Conservation (phyloP, 352 stramenopile species). For the Phytophthora idaei region DNA sequence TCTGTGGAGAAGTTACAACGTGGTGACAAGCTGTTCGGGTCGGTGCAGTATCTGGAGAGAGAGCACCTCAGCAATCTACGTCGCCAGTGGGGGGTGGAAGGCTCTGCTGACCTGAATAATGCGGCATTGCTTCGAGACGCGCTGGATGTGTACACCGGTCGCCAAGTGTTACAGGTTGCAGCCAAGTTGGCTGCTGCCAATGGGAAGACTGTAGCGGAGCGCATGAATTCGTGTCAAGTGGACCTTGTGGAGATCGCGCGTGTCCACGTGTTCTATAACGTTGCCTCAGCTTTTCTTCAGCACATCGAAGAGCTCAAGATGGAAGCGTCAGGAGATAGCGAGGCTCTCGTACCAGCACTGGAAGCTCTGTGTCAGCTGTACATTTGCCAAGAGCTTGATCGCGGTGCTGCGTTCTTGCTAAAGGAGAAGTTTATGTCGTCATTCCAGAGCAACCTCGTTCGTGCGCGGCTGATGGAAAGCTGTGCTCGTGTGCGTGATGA, state of each 20-base stretch:
- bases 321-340: constrained; percentile 7
- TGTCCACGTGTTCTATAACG: constrained; percentile 81
- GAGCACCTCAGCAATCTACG: constrained; percentile 19
- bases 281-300: constrained; percentile 61
- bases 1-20: constrained; percentile 58
- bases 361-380: constrained; percentile 75
- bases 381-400: constrained; percentile 76
- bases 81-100: constrained; percentile 41
- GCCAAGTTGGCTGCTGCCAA: constrained; percentile 38
- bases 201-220: constrained; percentile 41
- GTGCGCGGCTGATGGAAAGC: constrained; percentile 39
- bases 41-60: constrained; percentile 67
- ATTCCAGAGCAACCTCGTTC: constrained; percentile 58
- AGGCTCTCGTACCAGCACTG: constrained; percentile 55
- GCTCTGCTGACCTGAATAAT: constrained; percentile 40
- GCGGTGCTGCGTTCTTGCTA: constrained; percentile 58
- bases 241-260: constrained; percentile 74
- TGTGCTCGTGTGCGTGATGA: constrained; percentile 60
- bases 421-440: constrained; percentile 63
- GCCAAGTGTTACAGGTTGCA: constrained; percentile 49
- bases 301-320: constrained; percentile 54
- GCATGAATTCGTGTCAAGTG: constrained; percentile 75
- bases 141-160: constrained; percentile 62
- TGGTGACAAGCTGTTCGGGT: constrained; percentile 58
- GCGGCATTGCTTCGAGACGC: constrained; percentile 40